Evolutionary conservation across 306 rosid genomes (phyloP).

Genomic region (Ochetophila trinervis): DNA sequence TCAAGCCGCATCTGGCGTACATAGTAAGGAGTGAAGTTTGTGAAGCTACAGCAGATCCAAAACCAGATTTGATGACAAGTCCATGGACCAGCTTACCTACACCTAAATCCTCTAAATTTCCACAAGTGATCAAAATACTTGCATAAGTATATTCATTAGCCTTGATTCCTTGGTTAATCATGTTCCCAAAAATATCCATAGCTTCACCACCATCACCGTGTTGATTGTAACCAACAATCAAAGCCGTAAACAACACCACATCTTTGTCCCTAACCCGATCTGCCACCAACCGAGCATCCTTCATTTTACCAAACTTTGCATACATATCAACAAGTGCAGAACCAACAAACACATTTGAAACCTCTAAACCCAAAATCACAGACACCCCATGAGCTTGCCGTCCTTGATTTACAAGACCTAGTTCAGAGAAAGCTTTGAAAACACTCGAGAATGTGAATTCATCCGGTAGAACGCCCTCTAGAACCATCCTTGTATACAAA

Average conservation of each 20-base stretch:
- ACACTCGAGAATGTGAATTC: constrained; percentile 56
- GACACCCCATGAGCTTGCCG: constrained; percentile 62
- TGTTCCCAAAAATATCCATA: constrained; percentile 39
- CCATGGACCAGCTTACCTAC: constrained; percentile 58
- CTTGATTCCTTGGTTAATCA: constrained; percentile 42
- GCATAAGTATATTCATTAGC: constrained; percentile 64
- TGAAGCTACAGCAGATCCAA: constrained; percentile 53
- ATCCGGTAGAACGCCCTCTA: constrained; percentile 57
- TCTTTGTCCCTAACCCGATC: constrained; percentile 59
- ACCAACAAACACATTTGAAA: constrained; percentile 52
- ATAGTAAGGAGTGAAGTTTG: constrained; percentile 69
- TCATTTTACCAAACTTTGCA: constrained; percentile 52
- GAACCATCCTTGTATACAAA: constrained; percentile 43
- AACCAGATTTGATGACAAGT: constrained; percentile 53
- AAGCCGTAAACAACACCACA: constrained; percentile 62
- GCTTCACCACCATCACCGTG: constrained; percentile 50
- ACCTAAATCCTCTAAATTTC: constrained; percentile 45
- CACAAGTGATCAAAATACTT: constrained; percentile 51
- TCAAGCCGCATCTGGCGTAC: constrained; percentile 57
- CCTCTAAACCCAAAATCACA: constrained; percentile 63
- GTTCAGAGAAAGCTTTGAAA: constrained; percentile 54
- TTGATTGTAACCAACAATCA: constrained; percentile 62
- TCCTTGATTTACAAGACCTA: constrained; percentile 35
- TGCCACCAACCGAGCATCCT: constrained; percentile 45
- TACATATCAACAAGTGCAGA: constrained; percentile 65